Evolutionary conservation across 306 rosid genomes (phyloP).

Genomic region (Albizia julibrissin): DNA sequence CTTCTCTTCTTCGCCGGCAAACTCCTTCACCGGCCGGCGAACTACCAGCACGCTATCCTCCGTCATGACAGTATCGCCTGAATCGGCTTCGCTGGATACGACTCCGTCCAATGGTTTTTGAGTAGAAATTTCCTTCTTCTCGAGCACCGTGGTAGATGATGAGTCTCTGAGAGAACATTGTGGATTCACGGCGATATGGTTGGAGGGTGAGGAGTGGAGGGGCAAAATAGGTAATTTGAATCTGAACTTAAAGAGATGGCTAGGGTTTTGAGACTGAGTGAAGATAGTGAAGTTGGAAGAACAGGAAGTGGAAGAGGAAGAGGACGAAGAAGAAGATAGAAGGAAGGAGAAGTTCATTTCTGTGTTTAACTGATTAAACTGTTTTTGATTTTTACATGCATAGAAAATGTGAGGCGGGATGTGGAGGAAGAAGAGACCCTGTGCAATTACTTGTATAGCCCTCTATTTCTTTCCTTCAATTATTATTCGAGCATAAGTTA

Average conservation of each 20-base stretch:
- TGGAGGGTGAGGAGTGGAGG: conserved; percentile 38
- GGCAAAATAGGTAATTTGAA: conserved; percentile 49
- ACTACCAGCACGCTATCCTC: conserved; percentile 48
- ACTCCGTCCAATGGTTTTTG: conserved; percentile 21
- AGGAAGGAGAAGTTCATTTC: conserved; percentile 51
- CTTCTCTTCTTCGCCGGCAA: conserved; percentile 31
- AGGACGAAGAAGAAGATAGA: conserved; percentile 33
- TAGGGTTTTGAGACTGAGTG: conserved; percentile 60
- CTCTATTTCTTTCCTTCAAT: neutral
- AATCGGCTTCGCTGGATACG: neutral
- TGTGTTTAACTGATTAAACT: conserved; percentile 46
- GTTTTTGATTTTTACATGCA: conserved; percentile 29
- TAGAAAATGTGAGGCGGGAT: conserved; percentile 42
- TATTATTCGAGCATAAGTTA: neutral
- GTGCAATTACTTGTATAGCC: conserved; percentile 44
- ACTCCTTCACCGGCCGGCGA: conserved; percentile 82
- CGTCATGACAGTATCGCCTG: neutral
- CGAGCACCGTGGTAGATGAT: conserved; percentile 47
- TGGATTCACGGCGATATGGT: conserved; percentile 35
- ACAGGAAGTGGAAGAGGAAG: conserved; percentile 51
- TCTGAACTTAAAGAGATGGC: conserved; percentile 44
- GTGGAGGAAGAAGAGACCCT: conserved; percentile 34
- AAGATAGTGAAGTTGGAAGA: conserved; percentile 54
- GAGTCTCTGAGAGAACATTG: conserved; percentile 59
- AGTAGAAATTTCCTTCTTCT: conserved; percentile 20